Percentiles rank a stretch among this genome's conserved stretches.
phyloP scores from a whole-genome alignment of 257 asterid genomes.

The Solanum microdontum region DNA sequence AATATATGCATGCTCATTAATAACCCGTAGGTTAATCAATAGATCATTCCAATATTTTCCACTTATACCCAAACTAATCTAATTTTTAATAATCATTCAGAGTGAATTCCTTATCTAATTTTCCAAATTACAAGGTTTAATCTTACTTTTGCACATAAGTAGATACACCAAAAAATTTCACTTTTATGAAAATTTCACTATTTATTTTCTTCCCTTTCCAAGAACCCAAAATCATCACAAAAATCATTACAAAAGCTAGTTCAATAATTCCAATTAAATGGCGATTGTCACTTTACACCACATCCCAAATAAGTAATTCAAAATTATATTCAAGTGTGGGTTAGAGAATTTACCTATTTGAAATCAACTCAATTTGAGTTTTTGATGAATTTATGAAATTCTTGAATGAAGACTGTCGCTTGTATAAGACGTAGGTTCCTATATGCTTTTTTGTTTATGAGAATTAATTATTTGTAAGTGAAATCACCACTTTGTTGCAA shows the following conservation, averaged over 20 bases:
- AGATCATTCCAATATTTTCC: neutral
- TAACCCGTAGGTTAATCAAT: neutral
- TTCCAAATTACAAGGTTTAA: neutral
- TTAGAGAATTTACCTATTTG: neutral
- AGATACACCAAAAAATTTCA: neutral
- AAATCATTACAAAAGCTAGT: neutral
- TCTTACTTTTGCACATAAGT: neutral
- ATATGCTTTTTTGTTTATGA: neutral
- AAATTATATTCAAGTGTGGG: neutral
- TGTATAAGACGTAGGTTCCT: neutral
- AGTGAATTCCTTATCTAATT: neutral
- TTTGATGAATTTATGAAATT: neutral
- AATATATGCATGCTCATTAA: neutral
- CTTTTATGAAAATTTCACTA: too few relatives aligned
- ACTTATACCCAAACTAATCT: neutral
- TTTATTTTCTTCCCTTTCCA: neutral
- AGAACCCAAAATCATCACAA: neutral
- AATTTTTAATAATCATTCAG: neutral
- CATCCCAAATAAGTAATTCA: neutral
- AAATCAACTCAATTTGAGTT: neutral
- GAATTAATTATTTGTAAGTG: neutral
- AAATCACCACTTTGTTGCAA: neutral
- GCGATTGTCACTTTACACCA: neutral
- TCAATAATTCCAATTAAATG: neutral
- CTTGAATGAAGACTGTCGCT: neutral